A percentile compares a stretch with the other conserved stretches of the same genome.
phyloP scores from a whole-genome alignment of 73 alveolate genomes.

The Durusdinium trenchii region DNA sequence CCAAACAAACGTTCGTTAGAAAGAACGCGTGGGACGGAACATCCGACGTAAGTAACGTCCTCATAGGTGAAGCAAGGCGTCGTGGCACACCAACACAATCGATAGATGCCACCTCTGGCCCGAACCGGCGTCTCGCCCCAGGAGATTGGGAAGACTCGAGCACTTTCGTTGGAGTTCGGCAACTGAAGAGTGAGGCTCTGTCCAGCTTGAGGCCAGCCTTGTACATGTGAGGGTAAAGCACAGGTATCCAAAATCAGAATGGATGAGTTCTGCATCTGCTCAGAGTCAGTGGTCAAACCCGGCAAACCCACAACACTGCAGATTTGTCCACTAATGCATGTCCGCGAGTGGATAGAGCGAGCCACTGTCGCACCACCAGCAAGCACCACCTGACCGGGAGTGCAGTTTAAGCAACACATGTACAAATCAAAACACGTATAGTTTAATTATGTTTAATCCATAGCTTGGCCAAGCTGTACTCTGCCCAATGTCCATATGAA shows the following conservation, averaged over 20 bases:
- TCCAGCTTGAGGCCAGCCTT: background rate
- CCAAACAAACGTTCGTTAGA: too few species aligned
- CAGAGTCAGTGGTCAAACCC: too few species aligned
- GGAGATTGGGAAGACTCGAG: background rate
- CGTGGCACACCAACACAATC: background rate
- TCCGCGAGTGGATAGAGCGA: background rate
- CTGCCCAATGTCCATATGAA: too few species aligned
- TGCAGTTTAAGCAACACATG: too few species aligned
- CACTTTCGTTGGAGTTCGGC: background rate
- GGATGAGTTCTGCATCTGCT: background rate
- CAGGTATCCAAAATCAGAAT: constrained; percentile 1
- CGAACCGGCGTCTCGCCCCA: background rate
- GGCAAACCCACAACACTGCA: background rate
- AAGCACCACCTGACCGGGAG: too few species aligned
- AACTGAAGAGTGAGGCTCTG: background rate
- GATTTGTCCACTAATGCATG: constrained; percentile 17
- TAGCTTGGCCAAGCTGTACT: too few species aligned
- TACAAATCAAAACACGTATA: too few species aligned
- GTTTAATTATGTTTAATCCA: too few species aligned
- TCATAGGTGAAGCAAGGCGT: background rate
- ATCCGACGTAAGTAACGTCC: too few species aligned
- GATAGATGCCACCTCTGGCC: background rate
- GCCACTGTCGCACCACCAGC: too few species aligned
- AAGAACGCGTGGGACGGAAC: too few species aligned
- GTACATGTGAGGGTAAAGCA: background rate